Base-by-base conservation (phyloP, 2,329 filamentous ascomycete genomes). In the Tolypocladium tundrense region DNA sequence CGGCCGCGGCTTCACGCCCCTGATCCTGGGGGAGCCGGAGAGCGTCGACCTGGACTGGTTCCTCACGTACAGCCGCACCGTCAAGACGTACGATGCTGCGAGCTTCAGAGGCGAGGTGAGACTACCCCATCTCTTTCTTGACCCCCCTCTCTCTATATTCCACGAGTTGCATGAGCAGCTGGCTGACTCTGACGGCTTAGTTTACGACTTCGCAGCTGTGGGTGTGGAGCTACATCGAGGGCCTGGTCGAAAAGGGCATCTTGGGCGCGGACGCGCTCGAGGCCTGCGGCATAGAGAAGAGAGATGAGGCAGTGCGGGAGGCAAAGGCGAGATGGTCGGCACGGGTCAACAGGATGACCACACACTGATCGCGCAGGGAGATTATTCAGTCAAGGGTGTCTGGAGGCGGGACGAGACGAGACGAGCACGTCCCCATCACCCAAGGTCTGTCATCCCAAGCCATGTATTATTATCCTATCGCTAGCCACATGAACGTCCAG, bases 161-260 rank as follows among this genome's bases (percentile, higher is more conserved):
- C 9, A 7, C 19, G 14, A 7, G 13, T 1, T 27, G 3, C 11
- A 2, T 4, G 43, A 6, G 21, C 8, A 8, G 1, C 45, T 19
- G 24, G 48, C 48, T 51, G 11, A 51, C 16, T 5, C 4, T 35
- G 48, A 16, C 31, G 19, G 3, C 19, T 35, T 11, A 51, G 48
- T 51, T 51, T 14, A 35, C 48, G 48, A 51, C 48, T 2, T 51
- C 48, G 31, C 48, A 51, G 48, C 31, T 51, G 16, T 51, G 48
- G 48, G 48, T 11, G 16, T 51, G 48, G 48, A 51, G 31, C 9
- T 51, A 33, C 48, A 35, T 51, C 5, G 48, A 51, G 31, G 48
- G 48, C 48, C 48, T 51, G 1, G 48, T 51, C 48, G 48, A 19
- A 33, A 35, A 19, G 19, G 48, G 48, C 16, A 35, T 51, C 5